Conservation (phyloP, 352 stramenopile genomes). For the Phytophthora capsici region DNA sequence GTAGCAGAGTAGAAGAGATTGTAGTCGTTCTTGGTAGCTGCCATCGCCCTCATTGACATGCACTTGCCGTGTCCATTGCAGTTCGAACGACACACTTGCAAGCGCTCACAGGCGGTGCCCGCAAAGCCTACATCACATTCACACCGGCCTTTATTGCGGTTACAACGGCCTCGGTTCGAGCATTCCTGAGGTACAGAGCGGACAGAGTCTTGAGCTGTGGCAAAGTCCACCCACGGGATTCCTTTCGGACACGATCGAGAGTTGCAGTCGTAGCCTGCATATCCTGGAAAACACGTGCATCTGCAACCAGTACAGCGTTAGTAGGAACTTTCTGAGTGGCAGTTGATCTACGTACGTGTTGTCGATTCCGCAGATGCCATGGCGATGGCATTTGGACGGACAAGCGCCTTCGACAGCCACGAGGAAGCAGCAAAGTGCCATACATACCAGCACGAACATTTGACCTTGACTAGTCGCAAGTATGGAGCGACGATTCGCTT, state of each 20-base stretch:
- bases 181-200: conserved; percentile 60
- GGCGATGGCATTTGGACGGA: conserved; percentile 71
- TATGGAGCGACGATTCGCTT: background rate
- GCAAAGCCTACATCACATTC: conserved; percentile 81
- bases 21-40: conserved; percentile 58
- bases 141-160: conserved; percentile 76
- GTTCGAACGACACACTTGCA: conserved; percentile 74
- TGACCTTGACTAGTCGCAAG: conserved; percentile 10
- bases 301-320: conserved; percentile 31
- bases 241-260: conserved; percentile 76
- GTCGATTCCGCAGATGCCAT: conserved; percentile 55
- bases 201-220: conserved; percentile 46
- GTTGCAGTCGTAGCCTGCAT: conserved; percentile 89
- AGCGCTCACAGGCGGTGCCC: conserved; percentile 66
- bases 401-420: conserved; percentile 33
- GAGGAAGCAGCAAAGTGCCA: conserved; percentile 11
- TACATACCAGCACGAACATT: too few relatives aligned
- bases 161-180: conserved; percentile 81
- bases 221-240: conserved; percentile 65
- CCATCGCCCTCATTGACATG: conserved; percentile 72
- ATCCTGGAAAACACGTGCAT: conserved; percentile 87
- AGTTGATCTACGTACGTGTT: conserved; percentile 54
- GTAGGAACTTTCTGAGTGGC: too few relatives aligned
- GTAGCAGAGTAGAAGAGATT: conserved; percentile 64
- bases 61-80: conserved; percentile 93